These are phyloP conservation scores for Eruca vesicaria DNA, from an alignment of 441 rosid genomes.

Conservation along the genomic window DNA sequence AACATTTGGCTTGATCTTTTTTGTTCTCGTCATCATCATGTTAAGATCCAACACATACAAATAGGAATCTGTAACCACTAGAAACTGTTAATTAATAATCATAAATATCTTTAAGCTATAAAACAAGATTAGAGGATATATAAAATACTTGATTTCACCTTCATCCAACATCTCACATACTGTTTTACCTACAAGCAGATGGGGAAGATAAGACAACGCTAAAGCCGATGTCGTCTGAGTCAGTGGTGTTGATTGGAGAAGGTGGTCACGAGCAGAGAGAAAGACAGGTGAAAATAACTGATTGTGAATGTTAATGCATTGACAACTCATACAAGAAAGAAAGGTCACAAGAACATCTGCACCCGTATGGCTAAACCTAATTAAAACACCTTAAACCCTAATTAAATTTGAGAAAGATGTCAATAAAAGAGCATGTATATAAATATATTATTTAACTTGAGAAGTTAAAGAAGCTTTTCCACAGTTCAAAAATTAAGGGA, in stretches of 20 bases:
- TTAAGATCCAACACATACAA: neutral
- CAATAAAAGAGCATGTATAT: neutral
- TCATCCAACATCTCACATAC: neutral
- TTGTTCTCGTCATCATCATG: neutral
- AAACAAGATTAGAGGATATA: neutral
- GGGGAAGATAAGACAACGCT: neutral
- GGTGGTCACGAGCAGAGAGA: neutral
- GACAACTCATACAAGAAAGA: neutral
- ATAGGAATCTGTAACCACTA: neutral
- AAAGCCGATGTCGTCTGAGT: neutral
- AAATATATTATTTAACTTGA: neutral
- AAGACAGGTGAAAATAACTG: neutral
- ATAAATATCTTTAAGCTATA: neutral
- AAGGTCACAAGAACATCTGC: neutral
- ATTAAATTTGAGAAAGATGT: neutral
- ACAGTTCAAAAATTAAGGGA: neutral
- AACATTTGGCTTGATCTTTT: conserved; percentile 33
- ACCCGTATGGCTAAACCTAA: neutral
- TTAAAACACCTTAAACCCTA: neutral
- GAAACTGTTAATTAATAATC: neutral
- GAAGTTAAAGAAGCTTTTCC: neutral
- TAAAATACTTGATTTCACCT: neutral
- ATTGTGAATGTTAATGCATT: neutral
- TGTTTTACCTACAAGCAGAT: neutral
- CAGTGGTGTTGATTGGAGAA: neutral